Evolutionary conservation across 441 rosid species (phyloP), one percentile per base, ranked within the genome.

Genomic region (Lepidium campestre): DNA sequence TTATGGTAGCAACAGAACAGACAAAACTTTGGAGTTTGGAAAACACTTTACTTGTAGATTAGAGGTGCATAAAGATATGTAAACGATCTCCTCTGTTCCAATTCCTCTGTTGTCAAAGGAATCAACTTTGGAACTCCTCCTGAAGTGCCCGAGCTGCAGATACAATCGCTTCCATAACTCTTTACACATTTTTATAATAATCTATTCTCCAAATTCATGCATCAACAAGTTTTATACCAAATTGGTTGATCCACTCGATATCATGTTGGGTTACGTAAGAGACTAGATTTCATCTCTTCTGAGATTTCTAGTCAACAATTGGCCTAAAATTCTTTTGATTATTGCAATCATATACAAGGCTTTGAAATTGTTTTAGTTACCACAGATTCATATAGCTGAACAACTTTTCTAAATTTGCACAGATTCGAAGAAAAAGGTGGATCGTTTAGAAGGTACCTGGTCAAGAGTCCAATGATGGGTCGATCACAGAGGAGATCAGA

Each of bases 101-200:
- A 55, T 5, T 81, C 84, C 71, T 83, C 86, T 58, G 77, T 75
- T 20, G 89, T 86, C 40, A 86, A 73, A 40, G 97, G 95, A 83
- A 88, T 82, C 80, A 88, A 44, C 72, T 90, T 90, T 19, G 90
- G 90, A 48, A 75, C 76, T 36, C 97, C 95, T 35, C 86, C 95
- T 20, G 95, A 86, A 53, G 95, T 88, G 7, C 93, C 97, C 1
- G 90, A 71, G 80, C 97, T 90, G 81, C 75, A 81, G 29, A 29
- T 46, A 68, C 18, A 2, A 41, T 32, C 4, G 27, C 31, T 8
- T 31, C 18, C 17, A 27, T 17, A 17, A 55, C n/a, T n/a, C 9
- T 53, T n/a, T 32, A 10, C 58, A 46, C 56, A 36, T 49, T 14
- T n/a, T n/a, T n/a, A n/a, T n/a, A n/a, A 10, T 36, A 36, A 29